phyloP scores from a whole-genome alignment of 805 yeast genomes.

The Candida cerambycidarum region DNA sequence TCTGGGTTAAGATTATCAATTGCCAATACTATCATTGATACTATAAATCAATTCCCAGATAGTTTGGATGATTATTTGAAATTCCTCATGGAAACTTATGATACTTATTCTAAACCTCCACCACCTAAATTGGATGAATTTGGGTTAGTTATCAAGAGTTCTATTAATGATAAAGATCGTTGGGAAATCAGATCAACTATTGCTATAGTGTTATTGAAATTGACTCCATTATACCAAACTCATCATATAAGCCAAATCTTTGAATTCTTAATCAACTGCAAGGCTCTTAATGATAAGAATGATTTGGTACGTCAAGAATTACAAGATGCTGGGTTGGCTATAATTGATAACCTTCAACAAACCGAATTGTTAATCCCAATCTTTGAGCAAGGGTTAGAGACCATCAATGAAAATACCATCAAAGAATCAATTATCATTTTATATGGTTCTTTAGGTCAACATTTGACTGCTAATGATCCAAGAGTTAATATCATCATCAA shows the following conservation, averaged over 20 bases:
- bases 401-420: constrained; percentile 57
- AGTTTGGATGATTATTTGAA: constrained; percentile 30
- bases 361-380: constrained; percentile 78
- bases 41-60: constrained; percentile 39
- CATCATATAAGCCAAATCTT: constrained; percentile 53
- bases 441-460: constrained; percentile 90
- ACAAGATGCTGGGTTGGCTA: constrained; percentile 83
- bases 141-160: constrained; percentile 70
- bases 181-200: constrained; percentile 88
- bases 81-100: constrained; percentile 53
- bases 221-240: constrained; percentile 48
- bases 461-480: constrained; percentile 64
- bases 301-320: constrained; percentile 73
- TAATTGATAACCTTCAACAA: constrained; percentile 64
- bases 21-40: constrained; percentile 68
- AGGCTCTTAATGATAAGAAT: constrained; percentile 75
- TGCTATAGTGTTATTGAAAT: constrained; percentile 62
- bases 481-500: constrained; percentile 67
- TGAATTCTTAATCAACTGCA: constrained; percentile 57
- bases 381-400: constrained; percentile 68
- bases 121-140: constrained; percentile 74
- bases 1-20: constrained; percentile 71
- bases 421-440: constrained; percentile 81
- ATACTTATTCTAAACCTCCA: constrained; percentile 65
- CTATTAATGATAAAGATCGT: constrained; percentile 62